Base-by-base conservation (phyloP, 257 asterid species). In the Galeopsis tetrahit region DNA sequence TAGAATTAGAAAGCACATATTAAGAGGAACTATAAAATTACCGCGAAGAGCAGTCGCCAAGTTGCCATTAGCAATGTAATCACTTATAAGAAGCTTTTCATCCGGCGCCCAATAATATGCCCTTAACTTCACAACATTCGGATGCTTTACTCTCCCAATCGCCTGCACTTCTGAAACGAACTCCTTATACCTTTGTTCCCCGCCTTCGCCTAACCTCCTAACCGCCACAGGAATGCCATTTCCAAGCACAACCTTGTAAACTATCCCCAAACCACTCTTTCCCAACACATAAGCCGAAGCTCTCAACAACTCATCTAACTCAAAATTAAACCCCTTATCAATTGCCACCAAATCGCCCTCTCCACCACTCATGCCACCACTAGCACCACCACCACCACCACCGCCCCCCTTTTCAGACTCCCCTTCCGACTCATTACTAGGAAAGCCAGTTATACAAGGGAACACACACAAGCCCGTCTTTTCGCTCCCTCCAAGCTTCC, bases 221-320 rank as follows among this genome's bases (percentile, higher is more conserved):
- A 94, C 99, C 0, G 96, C 99, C 80, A 94, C 97, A 0, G 99
- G 97, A 7, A 88, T 73, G 0, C 98, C 99, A 76, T 90, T 95
- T 36, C 97, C 97, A 0, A 95, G 88, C 77, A 95, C 99, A 75
- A 95, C 99, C 83, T 95, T 95, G 21, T 95, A 95, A 58, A 91
- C 97, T 69, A 95, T 92, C 77, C 99, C 99, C 71, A 90, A 78
- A 17, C 99, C 95, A 68, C 98, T 95, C 86, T 95, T 95, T 13
- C 99, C 99, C 81, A 91, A 79, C 31, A 91, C 99, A 72, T 95
- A 95, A 46, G 99, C 99, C 1, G 99, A 95, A 0, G 99, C 99
- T 68, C 99, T 92, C 87, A 95, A 71, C 57, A 95, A 74, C 86
- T 95, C 99, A 42, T 95, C 99, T 5, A 92, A 81, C 77, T 92